These are phyloP conservation scores for Luvunga scandens DNA, from an alignment of 345 rosid genomes.

Conservation along the genomic window DNA sequence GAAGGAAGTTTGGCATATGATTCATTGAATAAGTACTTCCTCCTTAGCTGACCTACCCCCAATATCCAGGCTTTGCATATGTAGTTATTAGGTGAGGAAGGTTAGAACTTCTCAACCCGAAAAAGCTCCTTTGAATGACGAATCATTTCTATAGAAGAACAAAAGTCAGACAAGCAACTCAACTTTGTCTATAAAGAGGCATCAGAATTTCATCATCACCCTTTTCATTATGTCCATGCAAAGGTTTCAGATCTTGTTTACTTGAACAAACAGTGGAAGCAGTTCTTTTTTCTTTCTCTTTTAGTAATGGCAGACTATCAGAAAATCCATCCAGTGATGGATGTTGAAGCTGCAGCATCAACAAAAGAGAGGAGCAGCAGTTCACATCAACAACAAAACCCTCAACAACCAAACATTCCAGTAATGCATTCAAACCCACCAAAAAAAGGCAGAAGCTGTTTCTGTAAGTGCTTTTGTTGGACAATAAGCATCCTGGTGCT, in stretches of 20 bases:
- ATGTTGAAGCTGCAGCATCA: slow-evolving; percentile 6
- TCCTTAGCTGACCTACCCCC: slow-evolving; percentile 52
- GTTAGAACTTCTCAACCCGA: slow-evolving; percentile 29
- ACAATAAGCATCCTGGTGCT: slow-evolving; percentile 43
- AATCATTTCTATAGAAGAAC: background rate
- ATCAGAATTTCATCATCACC: background rate
- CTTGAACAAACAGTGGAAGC: background rate
- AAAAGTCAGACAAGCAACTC: slow-evolving; percentile 8
- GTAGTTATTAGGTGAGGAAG: slow-evolving; percentile 47
- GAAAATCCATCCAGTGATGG: slow-evolving; percentile 13
- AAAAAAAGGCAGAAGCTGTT: slow-evolving; percentile 32
- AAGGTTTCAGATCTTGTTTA: background rate
- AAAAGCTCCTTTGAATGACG: background rate
- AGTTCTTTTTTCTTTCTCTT: no score
- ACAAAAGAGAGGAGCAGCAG: background rate
- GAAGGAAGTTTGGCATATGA: background rate
- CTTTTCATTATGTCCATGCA: slow-evolving; percentile 1
- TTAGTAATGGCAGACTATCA: slow-evolving; percentile 9
- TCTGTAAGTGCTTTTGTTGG: slow-evolving; percentile 71
- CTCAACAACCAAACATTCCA: slow-evolving; percentile 17
- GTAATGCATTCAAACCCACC: slow-evolving; percentile 21
- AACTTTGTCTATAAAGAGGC: background rate
- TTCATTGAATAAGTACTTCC: background rate
- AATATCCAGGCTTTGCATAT: background rate
- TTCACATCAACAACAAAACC: slow-evolving; percentile 9